A percentile compares a stretch with the other conserved stretches of the same genome.
phyloP scores from a whole-genome alignment of 1,139 yeast species.

The Yamadazyma oceani region DNA sequence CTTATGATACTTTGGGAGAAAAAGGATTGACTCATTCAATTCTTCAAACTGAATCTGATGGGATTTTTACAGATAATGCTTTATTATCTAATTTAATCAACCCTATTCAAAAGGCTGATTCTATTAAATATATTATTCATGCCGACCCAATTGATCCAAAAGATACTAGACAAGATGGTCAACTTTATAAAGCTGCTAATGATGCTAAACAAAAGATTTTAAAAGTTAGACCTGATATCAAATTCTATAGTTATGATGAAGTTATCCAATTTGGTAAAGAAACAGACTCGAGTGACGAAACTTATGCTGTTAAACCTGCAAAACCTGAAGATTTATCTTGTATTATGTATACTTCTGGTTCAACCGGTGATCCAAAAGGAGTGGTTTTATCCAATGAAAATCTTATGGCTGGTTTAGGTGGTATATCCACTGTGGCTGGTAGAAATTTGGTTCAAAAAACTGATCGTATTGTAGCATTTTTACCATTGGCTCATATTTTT shows the following conservation, averaged over 20 bases:
- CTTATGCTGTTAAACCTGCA: conserved; percentile 18
- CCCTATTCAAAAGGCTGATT: conserved; percentile 67
- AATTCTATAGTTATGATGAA: conserved; percentile 65
- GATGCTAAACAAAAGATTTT: conserved; percentile 58
- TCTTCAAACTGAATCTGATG: conserved; percentile 74
- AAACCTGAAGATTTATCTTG: conserved; percentile 70
- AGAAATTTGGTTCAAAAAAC: conserved; percentile 48
- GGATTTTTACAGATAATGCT: conserved; percentile 79
- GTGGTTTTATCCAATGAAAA: conserved; percentile 81
- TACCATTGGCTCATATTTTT: conserved; percentile 95
- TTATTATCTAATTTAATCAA: conserved; percentile 64
- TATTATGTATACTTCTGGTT: conserved; percentile 98
- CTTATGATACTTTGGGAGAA: conserved; percentile 95
- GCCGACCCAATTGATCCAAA: conserved; percentile 58
- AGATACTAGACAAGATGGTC: conserved; percentile 67
- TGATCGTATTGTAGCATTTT: conserved; percentile 80
- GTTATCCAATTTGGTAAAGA: conserved; percentile 62
- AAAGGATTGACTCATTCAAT: conserved; percentile 86
- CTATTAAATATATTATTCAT: conserved; percentile 70
- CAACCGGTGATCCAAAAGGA: conserved; percentile 98
- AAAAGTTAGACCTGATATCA: conserved; percentile 73
- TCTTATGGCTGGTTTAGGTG: conserved; percentile 81
- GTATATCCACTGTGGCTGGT: conserved; percentile 67
- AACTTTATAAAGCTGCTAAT: conserved; percentile 53
- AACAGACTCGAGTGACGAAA: conserved; percentile 19